These are phyloP conservation scores for Stachybotrys chartarum DNA, from an alignment of 2,329 filamentous ascomycete species.

Conservation along the genomic window DNA sequence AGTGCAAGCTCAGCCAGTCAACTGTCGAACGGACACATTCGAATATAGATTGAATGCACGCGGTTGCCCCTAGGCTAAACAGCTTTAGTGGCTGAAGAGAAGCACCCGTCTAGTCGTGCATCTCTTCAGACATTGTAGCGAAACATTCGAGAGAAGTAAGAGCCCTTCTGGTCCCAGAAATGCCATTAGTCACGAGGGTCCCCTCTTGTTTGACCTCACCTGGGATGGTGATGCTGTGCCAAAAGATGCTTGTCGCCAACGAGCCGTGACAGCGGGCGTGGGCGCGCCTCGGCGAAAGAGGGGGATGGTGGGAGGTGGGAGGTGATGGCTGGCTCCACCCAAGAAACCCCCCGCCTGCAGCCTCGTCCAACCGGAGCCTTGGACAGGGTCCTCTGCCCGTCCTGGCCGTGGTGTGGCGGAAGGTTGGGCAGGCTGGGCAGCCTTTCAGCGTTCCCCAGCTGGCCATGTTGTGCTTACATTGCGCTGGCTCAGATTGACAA, in stretches of 20 bases:
- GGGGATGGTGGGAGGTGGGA: too few species aligned
- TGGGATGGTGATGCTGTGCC: too few species aligned
- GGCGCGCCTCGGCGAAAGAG: too few species aligned
- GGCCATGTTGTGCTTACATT: not conserved
- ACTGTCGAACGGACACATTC: not conserved
- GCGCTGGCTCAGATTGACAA: not conserved
- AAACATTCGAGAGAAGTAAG: too few species aligned
- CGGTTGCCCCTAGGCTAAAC: not conserved
- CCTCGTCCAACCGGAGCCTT: not conserved
- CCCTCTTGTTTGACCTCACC: too few species aligned
- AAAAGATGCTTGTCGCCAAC: too few species aligned
- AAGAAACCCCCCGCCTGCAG: not conserved
- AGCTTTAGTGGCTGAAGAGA: not conserved
- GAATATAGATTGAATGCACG: not conserved
- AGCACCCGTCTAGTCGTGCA: too few species aligned
- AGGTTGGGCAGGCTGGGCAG: not conserved
- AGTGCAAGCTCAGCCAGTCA: not conserved
- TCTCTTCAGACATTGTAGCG: too few species aligned
- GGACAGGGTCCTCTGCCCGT: not conserved
- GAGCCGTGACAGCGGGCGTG: too few species aligned
- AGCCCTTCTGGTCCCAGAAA: too few species aligned
- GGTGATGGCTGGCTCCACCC: not conserved
- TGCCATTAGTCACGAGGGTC: too few species aligned
- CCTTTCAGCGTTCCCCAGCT: not conserved
- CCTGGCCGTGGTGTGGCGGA: not conserved